Evolutionary conservation across 2,329 filamentous ascomycete genomes (phyloP).

Genomic region (Aspergillus brunneoviolaceus): DNA sequence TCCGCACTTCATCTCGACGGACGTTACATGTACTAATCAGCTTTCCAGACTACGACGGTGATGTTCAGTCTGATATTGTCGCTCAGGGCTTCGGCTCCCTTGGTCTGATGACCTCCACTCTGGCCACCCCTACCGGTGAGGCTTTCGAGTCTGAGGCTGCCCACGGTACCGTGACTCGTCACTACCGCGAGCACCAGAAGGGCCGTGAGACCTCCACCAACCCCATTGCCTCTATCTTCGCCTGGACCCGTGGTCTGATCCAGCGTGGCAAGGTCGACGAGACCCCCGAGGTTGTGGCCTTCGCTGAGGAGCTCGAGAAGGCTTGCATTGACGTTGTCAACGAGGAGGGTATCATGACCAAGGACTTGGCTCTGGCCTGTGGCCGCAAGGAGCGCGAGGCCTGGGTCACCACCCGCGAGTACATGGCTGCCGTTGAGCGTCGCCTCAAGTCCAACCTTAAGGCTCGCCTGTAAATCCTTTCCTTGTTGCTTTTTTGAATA

Average conservation of each 20-base stretch:
- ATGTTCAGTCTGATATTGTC: slow-evolving; percentile 97
- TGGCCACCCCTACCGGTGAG: slow-evolving; percentile 94
- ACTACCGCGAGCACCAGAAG: slow-evolving; percentile 99
- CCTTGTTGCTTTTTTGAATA: slow-evolving; percentile 17
- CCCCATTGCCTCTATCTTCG: slow-evolving; percentile 98
- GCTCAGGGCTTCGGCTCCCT: slow-evolving; percentile 98
- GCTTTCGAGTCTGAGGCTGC: slow-evolving; percentile 97
- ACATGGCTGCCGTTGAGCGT: slow-evolving; percentile 88
- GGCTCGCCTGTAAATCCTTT: slow-evolving; percentile 33
- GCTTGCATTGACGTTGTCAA: slow-evolving; percentile 95
- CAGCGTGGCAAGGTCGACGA: slow-evolving; percentile 91
- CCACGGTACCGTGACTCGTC: slow-evolving; percentile 95
- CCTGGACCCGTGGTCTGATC: slow-evolving; percentile 91
- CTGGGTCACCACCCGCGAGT: slow-evolving; percentile 90
- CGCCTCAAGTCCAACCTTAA: slow-evolving; percentile 73
- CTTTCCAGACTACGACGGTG: slow-evolving; percentile 85
- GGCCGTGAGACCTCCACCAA: slow-evolving; percentile 96
- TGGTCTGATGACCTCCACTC: slow-evolving; percentile 96
- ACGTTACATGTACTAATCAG: neutral
- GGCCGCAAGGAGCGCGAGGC: slow-evolving; percentile 80
- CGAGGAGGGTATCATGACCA: slow-evolving; percentile 95
- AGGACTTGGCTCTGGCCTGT: slow-evolving; percentile 93
- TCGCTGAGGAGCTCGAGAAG: slow-evolving; percentile 87
- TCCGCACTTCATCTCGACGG: neutral
- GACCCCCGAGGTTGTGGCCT: slow-evolving; percentile 87